A percentile compares a stretch with the other conserved stretches of the same genome.
These are phyloP conservation scores for Colletotrichum brevisporum DNA, from an alignment of 2,329 filamentous ascomycete species.

Conservation along the genomic window DNA sequence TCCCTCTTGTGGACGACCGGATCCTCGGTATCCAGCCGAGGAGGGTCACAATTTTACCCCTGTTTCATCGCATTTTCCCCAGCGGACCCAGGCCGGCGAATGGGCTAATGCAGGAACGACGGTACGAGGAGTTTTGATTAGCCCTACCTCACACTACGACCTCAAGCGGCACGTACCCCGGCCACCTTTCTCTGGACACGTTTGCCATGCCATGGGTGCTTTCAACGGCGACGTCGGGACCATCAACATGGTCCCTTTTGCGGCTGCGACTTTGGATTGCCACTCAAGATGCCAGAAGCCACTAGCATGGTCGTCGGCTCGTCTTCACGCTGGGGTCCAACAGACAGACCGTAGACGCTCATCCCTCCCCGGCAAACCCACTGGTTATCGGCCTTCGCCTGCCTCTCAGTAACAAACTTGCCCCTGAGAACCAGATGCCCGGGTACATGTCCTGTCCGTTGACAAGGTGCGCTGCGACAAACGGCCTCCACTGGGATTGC, in stretches of 20 bases:
- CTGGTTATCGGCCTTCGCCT: constrained; percentile 24
- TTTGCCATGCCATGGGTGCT: constrained; percentile 34
- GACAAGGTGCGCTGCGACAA: constrained; percentile 17
- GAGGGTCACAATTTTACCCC: constrained; percentile 41
- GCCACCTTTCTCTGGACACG: constrained; percentile 19
- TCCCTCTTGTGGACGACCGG: constrained; percentile 26
- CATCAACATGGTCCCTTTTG: neutral
- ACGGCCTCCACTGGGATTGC: neutral
- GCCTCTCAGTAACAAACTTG: constrained; percentile 9
- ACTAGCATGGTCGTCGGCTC: too few species aligned
- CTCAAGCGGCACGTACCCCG: constrained; percentile 16
- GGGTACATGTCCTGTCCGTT: constrained; percentile 11
- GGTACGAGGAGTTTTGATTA: constrained; percentile 38
- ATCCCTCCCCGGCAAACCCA: constrained; percentile 6
- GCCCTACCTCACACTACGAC: constrained; percentile 4
- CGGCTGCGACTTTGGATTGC: neutral
- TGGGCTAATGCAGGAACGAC: constrained; percentile 41
- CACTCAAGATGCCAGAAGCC: neutral
- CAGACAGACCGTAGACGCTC: too few species aligned
- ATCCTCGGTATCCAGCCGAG: constrained; percentile 39
- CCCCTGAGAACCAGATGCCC: constrained; percentile 27
- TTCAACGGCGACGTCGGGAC: constrained; percentile 7
- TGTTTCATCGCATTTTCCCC: constrained; percentile 41
- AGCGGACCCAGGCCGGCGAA: constrained; percentile 36
- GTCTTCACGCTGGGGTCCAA: neutral